phyloP scores from a whole-genome alignment of 2,329 filamentous ascomycete genomes.

The Colletotrichum karsti region DNA sequence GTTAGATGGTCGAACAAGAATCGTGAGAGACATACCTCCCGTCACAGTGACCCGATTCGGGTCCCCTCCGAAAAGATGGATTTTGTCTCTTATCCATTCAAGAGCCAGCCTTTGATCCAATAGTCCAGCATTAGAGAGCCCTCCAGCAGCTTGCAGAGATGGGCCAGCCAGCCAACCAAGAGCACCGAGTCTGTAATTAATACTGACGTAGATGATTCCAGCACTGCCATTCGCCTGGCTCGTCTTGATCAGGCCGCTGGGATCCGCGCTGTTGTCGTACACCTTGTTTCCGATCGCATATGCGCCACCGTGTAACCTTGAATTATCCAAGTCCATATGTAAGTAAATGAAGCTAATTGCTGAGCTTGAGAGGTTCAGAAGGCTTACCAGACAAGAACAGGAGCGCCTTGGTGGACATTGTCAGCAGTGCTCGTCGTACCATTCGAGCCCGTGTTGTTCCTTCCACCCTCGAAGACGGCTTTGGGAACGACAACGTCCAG shows the following conservation, averaged over 20 bases:
- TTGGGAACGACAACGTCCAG: slow-evolving; percentile 49
- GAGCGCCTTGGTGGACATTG: slow-evolving; percentile 32
- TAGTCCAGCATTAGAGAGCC: slow-evolving; percentile 45
- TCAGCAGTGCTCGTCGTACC: neutral
- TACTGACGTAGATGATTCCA: slow-evolving; percentile 48
- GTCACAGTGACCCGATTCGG: slow-evolving; percentile 50
- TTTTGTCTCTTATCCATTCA: slow-evolving; percentile 55
- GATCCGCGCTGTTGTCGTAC: slow-evolving; percentile 44
- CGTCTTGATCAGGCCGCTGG: neutral
- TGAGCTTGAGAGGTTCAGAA: neutral
- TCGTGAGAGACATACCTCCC: slow-evolving; percentile 38
- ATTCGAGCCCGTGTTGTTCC: neutral
- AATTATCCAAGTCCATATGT: slow-evolving; percentile 18
- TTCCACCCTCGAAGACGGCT: slow-evolving; percentile 37
- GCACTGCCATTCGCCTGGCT: slow-evolving; percentile 36
- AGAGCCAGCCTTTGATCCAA: slow-evolving; percentile 51
- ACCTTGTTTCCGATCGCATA: slow-evolving; percentile 41
- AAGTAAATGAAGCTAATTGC: neutral
- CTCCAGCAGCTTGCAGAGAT: slow-evolving; percentile 42
- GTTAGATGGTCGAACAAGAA: no score
- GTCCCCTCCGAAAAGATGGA: slow-evolving; percentile 53
- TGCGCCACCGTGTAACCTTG: slow-evolving; percentile 46
- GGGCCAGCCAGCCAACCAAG: slow-evolving; percentile 54
- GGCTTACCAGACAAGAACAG: slow-evolving; percentile 25
- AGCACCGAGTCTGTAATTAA: slow-evolving; percentile 51